Conservation (phyloP, 2,329 filamentous ascomycete species). For the Fusarium sterilihyphosum region DNA sequence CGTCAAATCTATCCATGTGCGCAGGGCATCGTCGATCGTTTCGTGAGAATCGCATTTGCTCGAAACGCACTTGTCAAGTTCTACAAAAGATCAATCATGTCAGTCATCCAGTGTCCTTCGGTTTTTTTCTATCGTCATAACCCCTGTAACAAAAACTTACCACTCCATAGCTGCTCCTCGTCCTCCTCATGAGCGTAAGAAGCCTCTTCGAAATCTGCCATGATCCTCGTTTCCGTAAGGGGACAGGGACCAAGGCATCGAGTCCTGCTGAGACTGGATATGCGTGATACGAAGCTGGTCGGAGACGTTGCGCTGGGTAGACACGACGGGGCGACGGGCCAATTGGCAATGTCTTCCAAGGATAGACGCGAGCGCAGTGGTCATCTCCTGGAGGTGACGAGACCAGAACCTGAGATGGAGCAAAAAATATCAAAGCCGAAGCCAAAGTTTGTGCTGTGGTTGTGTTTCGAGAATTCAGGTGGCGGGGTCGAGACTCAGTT, state of each 20-base stretch:
- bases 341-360: slow-evolving; percentile 31
- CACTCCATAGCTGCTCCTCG: slow-evolving; percentile 90
- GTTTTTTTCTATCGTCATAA: background rate
- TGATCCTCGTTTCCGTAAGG: slow-evolving; percentile 50
- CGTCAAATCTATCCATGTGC: slow-evolving; percentile 83
- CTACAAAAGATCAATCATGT: slow-evolving; percentile 46
- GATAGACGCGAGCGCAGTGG: slow-evolving; percentile 19
- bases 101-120: slow-evolving; percentile 19
- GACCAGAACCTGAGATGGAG: slow-evolving; percentile 4
- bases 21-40: slow-evolving; percentile 83
- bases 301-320: slow-evolving; percentile 12
- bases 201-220: slow-evolving; percentile 70
- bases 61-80: slow-evolving; percentile 59
- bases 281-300: slow-evolving; percentile 10
- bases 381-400: slow-evolving; percentile 35
- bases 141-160: slow-evolving; percentile 57
- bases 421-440: slow-evolving; percentile 14
- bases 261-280: slow-evolving; percentile 36
- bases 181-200: slow-evolving; percentile 78
- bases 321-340: slow-evolving; percentile 27
- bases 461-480: slow-evolving; percentile 37
- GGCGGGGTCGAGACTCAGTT: slow-evolving; percentile 40
- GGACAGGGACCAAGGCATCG: slow-evolving; percentile 49
- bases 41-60: slow-evolving; percentile 62
- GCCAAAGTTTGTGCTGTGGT: slow-evolving; percentile 20